A percentile compares a stretch with the other conserved stretches of the same genome.
Conservation (phyloP, 2,329 filamentous ascomycete species). For the Xylariomycetidae sp. region DNA sequence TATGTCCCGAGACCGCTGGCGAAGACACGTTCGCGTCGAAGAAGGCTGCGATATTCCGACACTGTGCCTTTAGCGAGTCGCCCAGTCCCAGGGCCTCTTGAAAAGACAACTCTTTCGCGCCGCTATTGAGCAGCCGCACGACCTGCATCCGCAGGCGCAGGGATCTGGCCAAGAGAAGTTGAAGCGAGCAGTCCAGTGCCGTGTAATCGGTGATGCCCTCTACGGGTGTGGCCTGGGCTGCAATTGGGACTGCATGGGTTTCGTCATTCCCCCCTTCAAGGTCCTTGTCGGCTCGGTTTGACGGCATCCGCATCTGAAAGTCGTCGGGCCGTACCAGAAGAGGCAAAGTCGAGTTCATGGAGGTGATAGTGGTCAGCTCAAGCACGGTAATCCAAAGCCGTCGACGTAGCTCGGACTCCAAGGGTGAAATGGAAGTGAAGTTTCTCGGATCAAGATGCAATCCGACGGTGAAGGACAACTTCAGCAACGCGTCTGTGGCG, state of each 20-base stretch:
- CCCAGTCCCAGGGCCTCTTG: constrained; percentile 11
- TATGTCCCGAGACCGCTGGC: neutral
- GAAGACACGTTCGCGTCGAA: constrained; percentile 6
- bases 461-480: constrained; percentile 24
- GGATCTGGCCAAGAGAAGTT: constrained; percentile 17
- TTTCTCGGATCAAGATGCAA: constrained; percentile 22
- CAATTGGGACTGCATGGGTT: neutral
- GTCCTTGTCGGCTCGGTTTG: constrained; percentile 16
- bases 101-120: constrained; percentile 7
- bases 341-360: constrained; percentile 17
- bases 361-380: constrained; percentile 18
- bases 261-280: constrained; percentile 1
- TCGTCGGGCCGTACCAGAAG: constrained; percentile 12
- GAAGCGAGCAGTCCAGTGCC: constrained; percentile 16
- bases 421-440: constrained; percentile 12
- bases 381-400: constrained; percentile 25
- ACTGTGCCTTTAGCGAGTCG: constrained; percentile 12
- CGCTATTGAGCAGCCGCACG: constrained; percentile 16
- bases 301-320: constrained; percentile 12
- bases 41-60: constrained; percentile 14
- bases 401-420: constrained; percentile 21
- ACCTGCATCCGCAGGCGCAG: constrained; percentile 14
- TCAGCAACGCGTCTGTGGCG: constrained; percentile 22
- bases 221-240: neutral
- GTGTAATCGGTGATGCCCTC: constrained; percentile 2